phyloP scores from a whole-genome alignment of 352 stramenopile species.

The Globisporangium cederbergense region DNA sequence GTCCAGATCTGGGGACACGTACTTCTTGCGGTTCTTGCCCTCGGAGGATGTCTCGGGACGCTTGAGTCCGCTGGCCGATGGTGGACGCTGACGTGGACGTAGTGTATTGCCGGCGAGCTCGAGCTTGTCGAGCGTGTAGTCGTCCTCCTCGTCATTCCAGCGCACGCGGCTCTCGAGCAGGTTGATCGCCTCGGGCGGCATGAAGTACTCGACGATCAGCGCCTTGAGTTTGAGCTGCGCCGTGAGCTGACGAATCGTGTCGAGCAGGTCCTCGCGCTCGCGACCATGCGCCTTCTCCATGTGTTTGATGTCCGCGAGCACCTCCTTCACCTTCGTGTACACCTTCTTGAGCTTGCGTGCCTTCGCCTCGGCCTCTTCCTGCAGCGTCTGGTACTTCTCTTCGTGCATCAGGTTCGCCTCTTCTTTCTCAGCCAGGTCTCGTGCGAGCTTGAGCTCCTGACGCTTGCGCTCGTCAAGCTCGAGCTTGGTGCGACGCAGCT shows the following conservation, averaged over 20 bases:
- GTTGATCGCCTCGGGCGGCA: constrained; percentile 52
- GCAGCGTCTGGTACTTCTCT: constrained; percentile 85
- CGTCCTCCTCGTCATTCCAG: constrained; percentile 78
- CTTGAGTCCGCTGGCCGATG: constrained; percentile 64
- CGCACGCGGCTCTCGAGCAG: constrained; percentile 55
- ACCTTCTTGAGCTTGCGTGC: constrained; percentile 97
- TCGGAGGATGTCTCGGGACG: constrained; percentile 70
- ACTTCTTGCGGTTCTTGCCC: constrained; percentile 50
- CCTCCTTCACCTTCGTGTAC: constrained; percentile 88
- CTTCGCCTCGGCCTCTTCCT: constrained; percentile 95
- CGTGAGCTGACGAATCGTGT: constrained; percentile 95
- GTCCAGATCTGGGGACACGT: constrained; percentile 18
- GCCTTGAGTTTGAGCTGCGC: constrained; percentile 95
- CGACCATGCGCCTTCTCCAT: constrained; percentile 90
- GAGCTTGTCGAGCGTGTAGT: constrained; percentile 65
- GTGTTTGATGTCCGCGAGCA: constrained; percentile 91
- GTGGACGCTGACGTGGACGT: constrained; percentile 53
- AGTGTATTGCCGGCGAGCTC: constrained; percentile 75
- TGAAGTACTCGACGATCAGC: constrained; percentile 92
- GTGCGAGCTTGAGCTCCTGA: constrained; percentile 83
- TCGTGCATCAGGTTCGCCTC: constrained; percentile 92
- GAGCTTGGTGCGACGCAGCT: constrained; percentile 90
- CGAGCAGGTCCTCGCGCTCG: constrained; percentile 93
- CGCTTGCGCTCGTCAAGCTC: constrained; percentile 90
- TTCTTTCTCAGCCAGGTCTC: constrained; percentile 92